Base-by-base conservation (phyloP, 768 basidiomycete species). In the Suillus subalutaceus region DNA sequence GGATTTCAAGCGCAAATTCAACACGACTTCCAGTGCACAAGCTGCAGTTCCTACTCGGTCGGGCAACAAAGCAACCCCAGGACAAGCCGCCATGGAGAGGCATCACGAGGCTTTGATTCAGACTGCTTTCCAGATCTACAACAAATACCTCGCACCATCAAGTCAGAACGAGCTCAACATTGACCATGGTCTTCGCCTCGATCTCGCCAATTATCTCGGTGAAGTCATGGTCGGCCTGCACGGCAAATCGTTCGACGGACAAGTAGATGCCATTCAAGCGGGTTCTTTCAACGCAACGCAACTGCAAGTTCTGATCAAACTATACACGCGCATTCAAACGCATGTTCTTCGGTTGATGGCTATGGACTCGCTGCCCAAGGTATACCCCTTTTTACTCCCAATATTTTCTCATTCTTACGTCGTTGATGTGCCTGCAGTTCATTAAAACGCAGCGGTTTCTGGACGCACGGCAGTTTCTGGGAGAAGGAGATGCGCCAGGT, bases 311-410 rank as follows among this genome's bases (percentile, higher is more conserved):
- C 91, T 99, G 85, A 93, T 99, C 71, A 83, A 87, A 70, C 79
- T 98, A 71, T 99, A 99, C 77, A 96, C 96, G 78, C 89, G 96
- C 65, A 99, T 99, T 64, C 97, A 99, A 79, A 91, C 85, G 26
- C 96, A 99, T 73, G 95, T 99, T 69, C 99, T 99, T 84, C 88
- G 97, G 57, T 76, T 99, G 72, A 97, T 99, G 93, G 96, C 97
- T 20, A 97, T 96, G 64, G 97, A 99, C 78, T 98, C 97, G 8
- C 91, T 99, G n/a, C 97, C 97, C 16, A 97, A 97, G 85, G 93
- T 93, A 72, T 37, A 82, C 72, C 23, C 41, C 23, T 63, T 30
- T 50, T 56, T 56, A 63, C 32, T 59, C 52, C 62, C 52, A 32
- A 46, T 20, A 8, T 44, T 65, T 48, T 65, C 66, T 66, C 68